Base-by-base conservation (phyloP, 225 moss, liverwort and hornwort species). In the Pleurozium schreberi region DNA sequence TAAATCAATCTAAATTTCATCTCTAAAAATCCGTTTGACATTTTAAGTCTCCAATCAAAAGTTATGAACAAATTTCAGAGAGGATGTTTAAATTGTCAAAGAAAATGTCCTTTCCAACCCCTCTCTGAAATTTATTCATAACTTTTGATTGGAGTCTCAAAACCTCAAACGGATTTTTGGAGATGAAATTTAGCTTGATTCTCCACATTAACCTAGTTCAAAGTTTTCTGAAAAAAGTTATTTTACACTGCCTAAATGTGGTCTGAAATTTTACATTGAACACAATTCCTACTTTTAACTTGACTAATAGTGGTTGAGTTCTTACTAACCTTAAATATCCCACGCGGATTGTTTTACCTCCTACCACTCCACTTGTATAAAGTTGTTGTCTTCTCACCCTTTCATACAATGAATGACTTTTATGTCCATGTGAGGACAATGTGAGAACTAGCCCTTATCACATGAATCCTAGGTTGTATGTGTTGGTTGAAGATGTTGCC, bases 1-100 rank as follows among this genome's bases (percentile, higher is more conserved):
- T 1, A 11, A 73, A 45, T 30, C 5, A 19, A 31, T 0, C 0
- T 7, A 4, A 12, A 6, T 12, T 75, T 33, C 31, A 49, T 47
- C 3, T 49, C 1, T 0, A 0, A 50, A 49, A 33, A 10, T 0
- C 1, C 0, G 0, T 12, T 49, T 75, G 5, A 5, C 0, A 75
- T 75, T 49, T 49, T 18, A 3, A 74, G 7, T 1, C 7, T 31
- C 4, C 6, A 18, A 47, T 2, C 5, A 74, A 4, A 31, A 49
- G 0, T 75, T 47, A 75, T 19, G 5, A 8, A 75, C 9, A 53
- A 77, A 77, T 53, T 36, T 53, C 0, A 53, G 0, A 45, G 14
- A 77, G 0, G 23, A 38, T 23, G 53, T 23, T 36, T 23, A 36
- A 53, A 53, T 23, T 77, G 6, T 36, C 9, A 38, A 36, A 53